Percentiles rank a stretch among this genome's conserved stretches.
These are phyloP conservation scores for Calocybe cyanea DNA, from an alignment of 768 basidiomycete species.

Conservation along the genomic window DNA sequence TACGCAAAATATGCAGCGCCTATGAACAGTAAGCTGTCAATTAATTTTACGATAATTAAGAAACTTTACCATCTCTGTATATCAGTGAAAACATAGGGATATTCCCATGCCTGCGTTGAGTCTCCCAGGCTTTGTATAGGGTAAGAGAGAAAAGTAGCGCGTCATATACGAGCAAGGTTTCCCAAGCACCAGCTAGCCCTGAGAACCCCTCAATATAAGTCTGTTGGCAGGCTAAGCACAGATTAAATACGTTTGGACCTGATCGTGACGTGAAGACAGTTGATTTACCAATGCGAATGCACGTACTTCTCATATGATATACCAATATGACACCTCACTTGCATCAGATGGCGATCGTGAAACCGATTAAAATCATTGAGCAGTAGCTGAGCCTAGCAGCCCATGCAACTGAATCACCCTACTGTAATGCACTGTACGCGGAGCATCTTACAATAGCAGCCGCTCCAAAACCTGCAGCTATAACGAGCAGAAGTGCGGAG, in stretches of 20 bases:
- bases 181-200: conserved; percentile 10
- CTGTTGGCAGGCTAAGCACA: neutral
- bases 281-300: neutral
- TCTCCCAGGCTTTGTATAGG: conserved; percentile 7
- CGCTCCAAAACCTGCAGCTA: conserved; percentile 21
- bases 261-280: neutral
- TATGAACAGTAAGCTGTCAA: neutral
- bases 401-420: no score
- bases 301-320: conserved; percentile 27
- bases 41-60: neutral
- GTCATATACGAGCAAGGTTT: conserved; percentile 8
- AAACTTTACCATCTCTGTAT: conserved; percentile 5
- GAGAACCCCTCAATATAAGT: neutral
- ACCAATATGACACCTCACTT: conserved; percentile 32
- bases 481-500: neutral
- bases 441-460: conserved; percentile 7
- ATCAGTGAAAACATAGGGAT: conserved; percentile 2
- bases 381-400: conserved; percentile 20
- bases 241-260: conserved; percentile 16
- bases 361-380: conserved; percentile 34
- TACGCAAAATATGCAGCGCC: conserved; percentile 1
- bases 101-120: neutral
- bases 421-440: neutral
- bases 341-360: conserved; percentile 14
- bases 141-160: conserved; percentile 6